Evolutionary conservation across 768 basidiomycete genomes (phyloP), one percentile per base, ranked within the genome.

Genomic region (Mycena pura): DNA sequence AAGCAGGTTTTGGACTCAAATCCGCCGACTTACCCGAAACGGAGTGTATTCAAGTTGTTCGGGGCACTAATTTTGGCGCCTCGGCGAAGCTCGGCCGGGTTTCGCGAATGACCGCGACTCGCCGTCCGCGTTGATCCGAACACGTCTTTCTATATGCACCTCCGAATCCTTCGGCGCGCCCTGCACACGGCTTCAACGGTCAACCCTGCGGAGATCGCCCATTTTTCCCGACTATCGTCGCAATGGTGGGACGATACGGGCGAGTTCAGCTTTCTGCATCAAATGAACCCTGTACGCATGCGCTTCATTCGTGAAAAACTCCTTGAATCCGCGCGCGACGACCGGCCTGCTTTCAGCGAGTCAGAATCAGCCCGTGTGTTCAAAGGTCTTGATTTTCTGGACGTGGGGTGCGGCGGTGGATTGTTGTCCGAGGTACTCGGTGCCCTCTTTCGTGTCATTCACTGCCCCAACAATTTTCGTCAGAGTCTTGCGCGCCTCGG

Each of bases 191-290:
- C 57, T n/a, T 82, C 81, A 24, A 82, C 88, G 2, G 83, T 95
- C 68, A 95, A 96, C 71, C 72, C 81, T 0, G 82, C 81, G 52
- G 96, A 98, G 75, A 91, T 97, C 36, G 87, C 90, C 0, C 92
- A 93, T 73, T 97, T 98, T 73, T 93, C 95, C 3, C 81, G 84
- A 25, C 86, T 97, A 5, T 93, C 94, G 2, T 87, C 90, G n/a
- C 81, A 88, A 69, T 98, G 96, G 96, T 98, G 96, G 95, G 88
- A 96, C 74, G 93, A 96, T 70, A 84, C 81, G 19, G 96, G 96
- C 66, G 96, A 98, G 73, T 96, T 96, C 72, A 82, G 79, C 3
- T 78, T 95, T 34, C 77, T 99, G 31, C 97, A 99, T 71, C 86
- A 86, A 69, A 98, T 99, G 96, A 99, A 99, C 76, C 95, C 95